phyloP scores from a whole-genome alignment of 2,329 filamentous ascomycete species.

The Calonectria montana region DNA sequence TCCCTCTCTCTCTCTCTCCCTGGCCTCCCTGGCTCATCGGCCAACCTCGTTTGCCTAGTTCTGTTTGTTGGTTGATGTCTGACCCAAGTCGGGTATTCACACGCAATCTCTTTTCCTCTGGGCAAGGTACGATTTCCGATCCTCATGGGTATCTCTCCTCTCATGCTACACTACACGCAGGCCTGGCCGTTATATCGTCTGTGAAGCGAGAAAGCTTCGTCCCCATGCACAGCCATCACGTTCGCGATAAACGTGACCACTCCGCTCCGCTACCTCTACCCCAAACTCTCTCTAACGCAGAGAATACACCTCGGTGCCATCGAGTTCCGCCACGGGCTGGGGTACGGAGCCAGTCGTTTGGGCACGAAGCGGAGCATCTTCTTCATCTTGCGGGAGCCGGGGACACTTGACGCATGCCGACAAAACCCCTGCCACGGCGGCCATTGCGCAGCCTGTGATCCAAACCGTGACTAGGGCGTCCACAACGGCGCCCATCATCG shows the following conservation, averaged over 20 bases:
- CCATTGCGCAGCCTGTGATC: conserved; percentile 36
- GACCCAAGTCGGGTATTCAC: not conserved
- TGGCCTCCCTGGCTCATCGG: conserved; percentile 8
- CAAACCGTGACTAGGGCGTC: conserved; percentile 32
- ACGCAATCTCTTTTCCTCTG: not conserved
- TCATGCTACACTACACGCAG: conserved; percentile 1
- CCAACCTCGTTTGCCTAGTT: not conserved
- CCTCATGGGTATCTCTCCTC: not conserved
- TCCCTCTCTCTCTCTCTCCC: no score
- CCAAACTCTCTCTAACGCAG: not conserved
- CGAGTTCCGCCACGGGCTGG: conserved; percentile 6
- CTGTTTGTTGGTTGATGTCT: not conserved
- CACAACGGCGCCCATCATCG: conserved; percentile 29
- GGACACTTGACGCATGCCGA: conserved; percentile 36
- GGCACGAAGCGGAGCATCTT: not conserved
- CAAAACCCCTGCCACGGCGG: conserved; percentile 30
- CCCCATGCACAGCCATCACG: not conserved
- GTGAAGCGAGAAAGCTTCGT: not conserved
- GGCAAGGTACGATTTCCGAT: not conserved
- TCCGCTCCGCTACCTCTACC: not conserved
- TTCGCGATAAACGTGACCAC: not conserved
- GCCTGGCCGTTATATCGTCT: not conserved
- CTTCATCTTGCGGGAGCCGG: conserved; percentile 25
- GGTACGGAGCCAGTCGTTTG: not conserved
- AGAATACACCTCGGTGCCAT: not conserved